phyloP scores from a whole-genome alignment of 2,329 filamentous ascomycete species.

The Tolypocladium ophioglossoides region DNA sequence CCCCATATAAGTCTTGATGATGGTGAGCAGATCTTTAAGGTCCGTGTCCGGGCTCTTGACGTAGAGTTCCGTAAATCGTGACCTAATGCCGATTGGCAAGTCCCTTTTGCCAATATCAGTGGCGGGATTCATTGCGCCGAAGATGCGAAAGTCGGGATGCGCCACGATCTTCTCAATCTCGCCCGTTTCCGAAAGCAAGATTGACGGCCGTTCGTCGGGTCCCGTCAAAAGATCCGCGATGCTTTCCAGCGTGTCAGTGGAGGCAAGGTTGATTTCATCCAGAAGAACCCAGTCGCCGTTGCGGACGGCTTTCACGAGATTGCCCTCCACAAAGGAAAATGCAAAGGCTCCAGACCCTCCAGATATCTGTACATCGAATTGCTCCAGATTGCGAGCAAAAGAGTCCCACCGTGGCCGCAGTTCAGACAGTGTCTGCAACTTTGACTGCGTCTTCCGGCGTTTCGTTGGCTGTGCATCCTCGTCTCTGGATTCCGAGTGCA shows the following conservation, averaged over 20 bases:
- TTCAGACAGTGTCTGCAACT: conserved; percentile 50
- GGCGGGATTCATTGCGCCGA: conserved; percentile 98
- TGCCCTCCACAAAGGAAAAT: conserved; percentile 93
- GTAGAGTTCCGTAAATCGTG: conserved; percentile 91
- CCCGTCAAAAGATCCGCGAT: conserved; percentile 81
- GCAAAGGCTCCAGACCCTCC: conserved; percentile 68
- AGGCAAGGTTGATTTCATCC: conserved; percentile 95
- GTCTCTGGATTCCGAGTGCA: conserved; percentile 23
- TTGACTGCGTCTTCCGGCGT: conserved; percentile 53
- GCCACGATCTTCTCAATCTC: conserved; percentile 83
- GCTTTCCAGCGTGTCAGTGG: conserved; percentile 87
- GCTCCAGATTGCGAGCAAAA: conserved; percentile 63
- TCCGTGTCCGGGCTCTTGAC: conserved; percentile 84
- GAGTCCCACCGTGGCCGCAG: conserved; percentile 63
- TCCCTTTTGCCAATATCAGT: conserved; percentile 97
- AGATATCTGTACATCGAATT: conserved; percentile 71
- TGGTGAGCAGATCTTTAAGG: conserved; percentile 72
- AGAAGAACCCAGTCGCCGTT: conserved; percentile 96
- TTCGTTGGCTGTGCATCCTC: conserved; percentile 54
- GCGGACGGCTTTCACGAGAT: conserved; percentile 87
- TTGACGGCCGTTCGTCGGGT: conserved; percentile 61
- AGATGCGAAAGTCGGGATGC: conserved; percentile 88
- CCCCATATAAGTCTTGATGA: conserved; percentile 82
- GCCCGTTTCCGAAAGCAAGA: conserved; percentile 86
- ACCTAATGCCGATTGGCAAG: conserved; percentile 76